These are phyloP conservation scores for Umbelopsis sp. DNA, from an alignment of 192 early-diverging fungal species.

Conservation along the genomic window DNA sequence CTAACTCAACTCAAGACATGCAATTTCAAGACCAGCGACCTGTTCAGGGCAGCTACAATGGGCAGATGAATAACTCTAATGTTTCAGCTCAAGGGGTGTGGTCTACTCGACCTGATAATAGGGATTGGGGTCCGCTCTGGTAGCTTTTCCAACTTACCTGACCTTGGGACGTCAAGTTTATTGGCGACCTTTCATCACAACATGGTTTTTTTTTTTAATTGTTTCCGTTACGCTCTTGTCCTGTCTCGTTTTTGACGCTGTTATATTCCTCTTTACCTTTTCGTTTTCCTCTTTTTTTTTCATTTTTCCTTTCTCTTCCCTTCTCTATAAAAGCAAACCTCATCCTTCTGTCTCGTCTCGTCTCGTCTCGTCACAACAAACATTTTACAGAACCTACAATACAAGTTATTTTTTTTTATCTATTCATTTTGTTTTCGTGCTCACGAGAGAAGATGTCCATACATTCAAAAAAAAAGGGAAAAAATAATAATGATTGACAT, in stretches of 20 bases:
- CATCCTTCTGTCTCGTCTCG: no score
- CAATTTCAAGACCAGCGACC: neutral
- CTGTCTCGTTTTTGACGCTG: neutral
- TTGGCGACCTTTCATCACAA: no score
- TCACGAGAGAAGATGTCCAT: neutral
- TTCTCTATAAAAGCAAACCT: neutral
- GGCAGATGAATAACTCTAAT: neutral
- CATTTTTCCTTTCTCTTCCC: neutral
- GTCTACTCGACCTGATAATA: conserved; percentile 9
- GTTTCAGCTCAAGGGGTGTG: neutral
- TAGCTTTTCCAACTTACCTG: no score
- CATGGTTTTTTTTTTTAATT: no score
- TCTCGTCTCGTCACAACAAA: neutral
- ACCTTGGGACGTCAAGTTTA: no score
- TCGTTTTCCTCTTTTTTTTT: neutral
- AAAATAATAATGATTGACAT: no score
- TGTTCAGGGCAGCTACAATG: neutral
- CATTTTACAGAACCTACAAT: neutral
- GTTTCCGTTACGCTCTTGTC: neutral
- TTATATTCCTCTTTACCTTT: neutral
- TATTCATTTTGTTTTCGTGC: neutral
- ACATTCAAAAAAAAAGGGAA: neutral
- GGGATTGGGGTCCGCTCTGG: conserved; percentile 14
- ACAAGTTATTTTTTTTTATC: neutral
- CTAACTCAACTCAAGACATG: neutral